These are phyloP conservation scores for Microsporum canis DNA, from an alignment of 2,329 filamentous ascomycete genomes.

Conservation along the genomic window DNA sequence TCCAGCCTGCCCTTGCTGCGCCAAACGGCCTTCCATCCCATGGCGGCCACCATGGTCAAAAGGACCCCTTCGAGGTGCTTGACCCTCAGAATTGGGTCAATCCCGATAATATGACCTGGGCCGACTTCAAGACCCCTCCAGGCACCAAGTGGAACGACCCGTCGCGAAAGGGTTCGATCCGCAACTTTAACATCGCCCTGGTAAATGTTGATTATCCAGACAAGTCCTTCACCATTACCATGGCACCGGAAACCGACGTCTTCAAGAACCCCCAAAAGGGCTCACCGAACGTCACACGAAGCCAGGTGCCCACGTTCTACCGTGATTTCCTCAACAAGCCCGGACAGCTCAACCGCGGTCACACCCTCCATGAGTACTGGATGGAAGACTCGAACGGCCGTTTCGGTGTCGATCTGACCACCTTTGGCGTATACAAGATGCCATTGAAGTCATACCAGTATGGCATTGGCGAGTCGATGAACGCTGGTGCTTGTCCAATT, in stretches of 20 bases:
- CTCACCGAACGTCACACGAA: conserved; percentile 10
- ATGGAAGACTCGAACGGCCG: conserved; percentile 15
- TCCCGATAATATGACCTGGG: conserved; percentile 15
- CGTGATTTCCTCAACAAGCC: conserved; percentile 15
- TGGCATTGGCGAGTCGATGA: conserved; percentile 11
- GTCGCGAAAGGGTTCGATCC: conserved; percentile 11
- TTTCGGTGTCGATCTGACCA: conserved; percentile 14
- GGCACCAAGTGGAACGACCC: conserved; percentile 14
- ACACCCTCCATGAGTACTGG: conserved; percentile 16
- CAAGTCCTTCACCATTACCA: conserved; percentile 11
- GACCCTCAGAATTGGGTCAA: conserved; percentile 16
- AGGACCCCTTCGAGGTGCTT: conserved; percentile 13
- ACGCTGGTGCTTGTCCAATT: conserved; percentile 11
- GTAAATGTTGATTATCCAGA: conserved; percentile 14
- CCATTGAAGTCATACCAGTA: conserved; percentile 12
- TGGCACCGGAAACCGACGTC: conserved; percentile 7
- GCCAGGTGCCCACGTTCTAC: conserved; percentile 12
- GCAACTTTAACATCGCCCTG: conserved; percentile 16
- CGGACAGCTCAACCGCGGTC: conserved; percentile 11
- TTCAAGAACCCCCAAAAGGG: conserved; percentile 14
- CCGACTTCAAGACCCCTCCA: conserved; percentile 11
- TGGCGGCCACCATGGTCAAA: background rate
- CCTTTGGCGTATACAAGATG: conserved; percentile 14
- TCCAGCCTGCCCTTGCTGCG: conserved; percentile 6
- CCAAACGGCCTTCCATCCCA: background rate